phyloP scores from a whole-genome alignment of 2,329 filamentous ascomycete species.

The Microcyclosporella mali region DNA sequence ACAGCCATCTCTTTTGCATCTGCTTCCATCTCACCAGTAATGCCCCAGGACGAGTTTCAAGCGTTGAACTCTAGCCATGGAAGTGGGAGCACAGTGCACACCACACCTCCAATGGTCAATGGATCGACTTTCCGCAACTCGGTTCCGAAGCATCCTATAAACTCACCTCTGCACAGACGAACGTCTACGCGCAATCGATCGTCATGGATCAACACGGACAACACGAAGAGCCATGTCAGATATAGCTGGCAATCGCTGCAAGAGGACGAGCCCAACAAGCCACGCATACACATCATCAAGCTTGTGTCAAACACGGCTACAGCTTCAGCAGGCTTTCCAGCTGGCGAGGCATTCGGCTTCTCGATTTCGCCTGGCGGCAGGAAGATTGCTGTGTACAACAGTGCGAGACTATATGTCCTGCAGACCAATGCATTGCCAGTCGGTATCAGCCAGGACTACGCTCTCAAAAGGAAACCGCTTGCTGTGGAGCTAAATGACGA shows the following conservation, averaged over 20 bases:
- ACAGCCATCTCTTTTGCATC: constrained; percentile 19
- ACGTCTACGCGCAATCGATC: constrained; percentile 14
- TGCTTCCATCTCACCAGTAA: constrained; percentile 9
- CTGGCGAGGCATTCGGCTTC: constrained; percentile 72
- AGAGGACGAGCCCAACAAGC: constrained; percentile 33
- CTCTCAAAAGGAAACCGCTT: constrained; percentile 68
- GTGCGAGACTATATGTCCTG: constrained; percentile 74
- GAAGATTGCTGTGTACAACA: constrained; percentile 73
- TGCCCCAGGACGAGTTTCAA: constrained; percentile 7
- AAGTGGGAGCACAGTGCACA: constrained; percentile 3
- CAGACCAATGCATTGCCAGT: constrained; percentile 58
- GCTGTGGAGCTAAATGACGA: constrained; percentile 74
- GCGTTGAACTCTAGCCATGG: constrained; percentile 5
- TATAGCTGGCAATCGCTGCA: constrained; percentile 35
- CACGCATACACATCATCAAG: constrained; percentile 54
- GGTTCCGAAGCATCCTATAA: constrained; percentile 14
- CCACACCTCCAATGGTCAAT: constrained; percentile 8
- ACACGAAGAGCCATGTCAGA: constrained; percentile 29
- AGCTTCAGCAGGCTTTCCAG: constrained; percentile 63
- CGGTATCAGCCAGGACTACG: constrained; percentile 63
- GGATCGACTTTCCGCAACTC: constrained; percentile 10
- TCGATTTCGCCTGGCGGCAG: constrained; percentile 69
- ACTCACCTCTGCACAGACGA: constrained; percentile 11
- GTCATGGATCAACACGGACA: constrained; percentile 20
- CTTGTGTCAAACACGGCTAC: constrained; percentile 78